Base-by-base conservation (phyloP, 805 yeast genomes). In the Kurtzmaniella fragi region DNA sequence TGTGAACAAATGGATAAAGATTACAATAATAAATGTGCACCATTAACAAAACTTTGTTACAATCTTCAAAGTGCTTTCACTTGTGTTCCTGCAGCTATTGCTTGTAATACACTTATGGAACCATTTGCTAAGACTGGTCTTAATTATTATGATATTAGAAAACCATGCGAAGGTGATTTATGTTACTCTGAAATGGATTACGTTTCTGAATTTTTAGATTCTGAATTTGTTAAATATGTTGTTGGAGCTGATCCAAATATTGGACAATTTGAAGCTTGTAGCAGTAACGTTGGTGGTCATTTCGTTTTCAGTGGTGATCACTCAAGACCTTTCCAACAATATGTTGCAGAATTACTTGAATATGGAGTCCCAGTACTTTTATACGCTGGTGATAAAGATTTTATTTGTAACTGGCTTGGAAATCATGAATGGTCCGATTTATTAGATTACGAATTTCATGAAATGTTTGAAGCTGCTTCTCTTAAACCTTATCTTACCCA, bases 241-340 rank as follows among this genome's bases (percentile, higher is more conserved):
- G 69, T 80, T 11, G 86, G 85, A 31, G 84, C 80, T 20, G 70
- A 65, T 44, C 66, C 68, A 28, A 69, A 71, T 33, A 64, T 70
- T 26, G 77, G 73, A 45, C 53, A 56, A 17, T 67, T 64, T 47
- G 67, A 76, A 14, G 37, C 57, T 13, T 76, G 82, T 56, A 71
- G 71, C 54, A 73, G 71, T 48, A 71, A 64, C 34, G 75, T 75
- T 25, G 70, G 68, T 54, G 58, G 62, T 47, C 72, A 71, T 55
- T 77, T 77, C 50, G 48, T 67, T 47, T 70, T 71, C 52, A 71
- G 75, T 26, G 88, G 87, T 32, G 89, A 82, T 61, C 77, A 78
- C 71, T 66, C 70, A 72, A 74, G 70, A 50, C 86, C 87, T n/a
- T 78, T 69, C 73, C 93, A 87, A 57, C 75, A 71, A 50, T 79